Evolutionary conservation across 768 basidiomycete species (phyloP).

Genomic region (Suillus cothurnatus): DNA sequence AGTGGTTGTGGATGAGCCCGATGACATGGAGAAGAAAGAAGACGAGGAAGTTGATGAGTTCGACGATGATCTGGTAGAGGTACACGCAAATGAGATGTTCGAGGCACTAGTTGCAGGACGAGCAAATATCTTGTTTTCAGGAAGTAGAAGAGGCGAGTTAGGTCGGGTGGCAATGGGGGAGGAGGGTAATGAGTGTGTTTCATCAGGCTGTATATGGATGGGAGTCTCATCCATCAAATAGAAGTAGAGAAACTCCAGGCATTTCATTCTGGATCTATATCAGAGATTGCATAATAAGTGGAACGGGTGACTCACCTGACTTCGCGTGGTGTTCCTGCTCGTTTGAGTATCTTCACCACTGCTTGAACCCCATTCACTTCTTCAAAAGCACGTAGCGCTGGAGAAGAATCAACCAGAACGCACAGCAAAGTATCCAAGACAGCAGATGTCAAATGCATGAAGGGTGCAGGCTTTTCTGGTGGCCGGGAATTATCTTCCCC

Average conservation of each 20-base stretch:
- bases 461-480: conserved; percentile 24
- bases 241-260: conserved; percentile 93
- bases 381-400: conserved; percentile 79
- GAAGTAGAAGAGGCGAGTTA: conserved; percentile 17
- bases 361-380: conserved; percentile 73
- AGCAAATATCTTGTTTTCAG: conserved; percentile 28
- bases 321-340: conserved; percentile 83
- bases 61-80: conserved; percentile 24
- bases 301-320: conserved; percentile 77
- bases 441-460: conserved; percentile 62
- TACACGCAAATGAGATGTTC: conserved; percentile 24
- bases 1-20: conserved; percentile 35
- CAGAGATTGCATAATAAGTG: conserved; percentile 16
- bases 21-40: conserved; percentile 43
- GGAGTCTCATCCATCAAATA: conserved; percentile 85
- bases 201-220: conserved; percentile 10
- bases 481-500: conserved; percentile 15
- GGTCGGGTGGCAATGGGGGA: conserved; percentile 31
- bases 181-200: conserved; percentile 38
- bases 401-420: conserved; percentile 83
- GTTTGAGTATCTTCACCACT: conserved; percentile 86
- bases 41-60: conserved; percentile 18
- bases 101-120: conserved; percentile 22
- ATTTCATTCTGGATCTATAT: conserved; percentile 77
- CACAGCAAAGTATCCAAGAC: conserved; percentile 86